Evolutionary conservation across 352 stramenopile species (phyloP).

Genomic region (Globisporangium middletonii): DNA sequence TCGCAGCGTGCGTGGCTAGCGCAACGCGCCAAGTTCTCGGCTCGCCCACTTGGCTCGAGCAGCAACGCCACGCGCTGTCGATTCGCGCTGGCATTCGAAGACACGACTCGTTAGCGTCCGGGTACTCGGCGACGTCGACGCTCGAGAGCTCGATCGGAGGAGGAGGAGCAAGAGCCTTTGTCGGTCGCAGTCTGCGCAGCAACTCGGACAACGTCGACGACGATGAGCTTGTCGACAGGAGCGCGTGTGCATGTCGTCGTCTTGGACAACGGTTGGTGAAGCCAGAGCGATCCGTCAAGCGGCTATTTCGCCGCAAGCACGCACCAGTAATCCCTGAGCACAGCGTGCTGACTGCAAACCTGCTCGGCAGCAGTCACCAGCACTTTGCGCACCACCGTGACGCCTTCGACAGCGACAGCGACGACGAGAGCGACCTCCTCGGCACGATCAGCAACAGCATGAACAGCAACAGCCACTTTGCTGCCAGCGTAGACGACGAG

Average conservation of each 20-base stretch:
- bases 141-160: too few relatives aligned
- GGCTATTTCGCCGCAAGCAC: conserved; percentile 9
- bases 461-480: too few relatives aligned
- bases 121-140: neutral
- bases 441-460: too few relatives aligned
- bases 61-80: neutral
- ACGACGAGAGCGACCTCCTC: neutral
- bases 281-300: neutral
- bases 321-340: conserved; percentile 2
- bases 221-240: too few relatives aligned
- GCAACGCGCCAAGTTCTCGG: too few relatives aligned
- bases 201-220: neutral
- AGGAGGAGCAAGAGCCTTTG: too few relatives aligned
- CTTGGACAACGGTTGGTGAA: conserved; percentile 7
- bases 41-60: neutral
- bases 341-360: conserved; percentile 6
- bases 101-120: neutral
- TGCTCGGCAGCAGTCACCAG: neutral
- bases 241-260: conserved; percentile 5
- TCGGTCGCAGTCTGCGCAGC: neutral
- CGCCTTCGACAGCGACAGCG: neutral
- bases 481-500: too few relatives aligned
- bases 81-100: neutral
- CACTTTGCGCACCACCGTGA: neutral
- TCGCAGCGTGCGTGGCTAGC: too few relatives aligned